Evolutionary conservation across 2,329 filamentous ascomycete species (phyloP), one percentile per base, ranked within the genome.

Genomic region (Knoxdaviesia proteae): DNA sequence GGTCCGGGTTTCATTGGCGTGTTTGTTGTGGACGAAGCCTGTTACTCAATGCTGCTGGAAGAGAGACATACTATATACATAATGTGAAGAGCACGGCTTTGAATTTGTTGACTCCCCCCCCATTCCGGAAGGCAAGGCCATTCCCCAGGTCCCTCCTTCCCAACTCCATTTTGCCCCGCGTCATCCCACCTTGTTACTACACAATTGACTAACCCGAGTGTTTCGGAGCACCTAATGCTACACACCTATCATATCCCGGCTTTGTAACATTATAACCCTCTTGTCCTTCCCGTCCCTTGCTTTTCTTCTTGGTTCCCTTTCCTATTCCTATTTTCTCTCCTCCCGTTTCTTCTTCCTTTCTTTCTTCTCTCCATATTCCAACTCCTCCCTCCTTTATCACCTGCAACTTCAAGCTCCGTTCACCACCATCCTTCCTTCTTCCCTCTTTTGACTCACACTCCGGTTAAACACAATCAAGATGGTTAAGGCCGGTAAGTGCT

Each of bases 401-500:
- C 30, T 34, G 5, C 36, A 38, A 11, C 42, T 29, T 31, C 33
- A 30, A 43, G 10, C 39, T 44, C 38, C 45, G 11, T 37, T 32
- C 36, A 31, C 39, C 34, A 45, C 20, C 36, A 42, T 39, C 33
- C 35, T 42, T 42, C 37, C 20, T 42, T 38, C 34, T 36, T 32
- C 29, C 31, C n/a, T 39, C 35, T 41, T 41, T 39, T 34, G 33
- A 29, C 39, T 42, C 42, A 45, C 43, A 47, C 41, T 44, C 45
- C 42, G 46, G n/a, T 34, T 40, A 41, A 48, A 49, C 47, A 52
- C 47, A 50, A 47, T 53, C 54, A 61, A 53, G 51, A 74, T 74
- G 71, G 71, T 74, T 52, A 75, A 75, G 62, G 71, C 71, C 60
- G 70, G 71, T 74, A 65, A 52, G 64, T 54, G 44, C 42, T 36